These are phyloP conservation scores for Corymbia citriodora DNA, from an alignment of 441 rosid species.

Conservation along the genomic window DNA sequence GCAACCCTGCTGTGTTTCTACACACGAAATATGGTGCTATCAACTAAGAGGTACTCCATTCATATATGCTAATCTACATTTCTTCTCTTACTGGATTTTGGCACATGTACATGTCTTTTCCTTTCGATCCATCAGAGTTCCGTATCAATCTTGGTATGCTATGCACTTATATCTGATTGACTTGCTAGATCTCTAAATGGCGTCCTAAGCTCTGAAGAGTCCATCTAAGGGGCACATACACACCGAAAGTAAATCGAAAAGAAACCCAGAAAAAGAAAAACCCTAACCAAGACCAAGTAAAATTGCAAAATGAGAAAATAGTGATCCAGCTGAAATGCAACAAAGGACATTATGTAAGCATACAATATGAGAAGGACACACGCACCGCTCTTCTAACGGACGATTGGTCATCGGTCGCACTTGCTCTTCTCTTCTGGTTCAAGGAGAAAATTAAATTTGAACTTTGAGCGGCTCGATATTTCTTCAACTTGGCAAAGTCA, in stretches of 20 bases:
- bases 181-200: neutral
- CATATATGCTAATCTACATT: neutral
- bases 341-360: neutral
- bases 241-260: neutral
- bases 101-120: neutral
- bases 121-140: neutral
- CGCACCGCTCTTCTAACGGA: neutral
- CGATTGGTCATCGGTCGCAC: neutral
- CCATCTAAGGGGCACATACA: neutral
- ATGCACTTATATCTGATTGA: neutral
- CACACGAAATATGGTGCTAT: neutral
- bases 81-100: neutral
- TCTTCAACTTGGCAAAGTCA: neutral
- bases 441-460: neutral
- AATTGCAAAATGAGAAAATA: neutral
- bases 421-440: neutral
- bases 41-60: neutral
- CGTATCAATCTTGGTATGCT: neutral
- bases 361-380: neutral
- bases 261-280: neutral
- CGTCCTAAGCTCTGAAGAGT: neutral
- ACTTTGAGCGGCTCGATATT: neutral
- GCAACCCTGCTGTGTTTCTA: neutral
- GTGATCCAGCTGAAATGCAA: neutral
- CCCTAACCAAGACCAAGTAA: neutral